phyloP scores from a whole-genome alignment of 257 asterid genomes.

The Rehmannia glutinosa region DNA sequence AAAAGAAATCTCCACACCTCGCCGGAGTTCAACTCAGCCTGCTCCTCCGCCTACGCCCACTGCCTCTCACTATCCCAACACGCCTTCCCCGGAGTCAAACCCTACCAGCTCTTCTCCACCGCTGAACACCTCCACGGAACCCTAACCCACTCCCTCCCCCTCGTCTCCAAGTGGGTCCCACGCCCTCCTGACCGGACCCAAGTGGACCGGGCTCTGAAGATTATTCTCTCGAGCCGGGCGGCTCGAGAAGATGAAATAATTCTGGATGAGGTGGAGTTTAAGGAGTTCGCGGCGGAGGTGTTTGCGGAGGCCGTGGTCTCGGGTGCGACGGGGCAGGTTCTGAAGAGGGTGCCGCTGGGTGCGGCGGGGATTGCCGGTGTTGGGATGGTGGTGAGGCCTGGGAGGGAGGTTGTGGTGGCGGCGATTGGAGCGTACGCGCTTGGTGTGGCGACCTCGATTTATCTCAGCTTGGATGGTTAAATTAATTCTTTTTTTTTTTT shows the following conservation, averaged over 20 bases:
- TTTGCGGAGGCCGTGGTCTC: slow-evolving; percentile 50
- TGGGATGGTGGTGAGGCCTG: slow-evolving; percentile 50
- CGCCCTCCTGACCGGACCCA: slow-evolving; percentile 50
- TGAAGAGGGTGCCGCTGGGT: slow-evolving; percentile 64
- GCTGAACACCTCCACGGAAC: slow-evolving; percentile 53
- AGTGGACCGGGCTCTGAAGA: slow-evolving; percentile 54
- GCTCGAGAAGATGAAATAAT: slow-evolving; percentile 19
- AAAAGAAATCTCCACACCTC: slow-evolving; percentile 36
- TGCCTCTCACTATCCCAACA: slow-evolving; percentile 60
- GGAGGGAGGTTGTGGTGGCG: slow-evolving; percentile 49
- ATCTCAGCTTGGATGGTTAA: slow-evolving; percentile 35
- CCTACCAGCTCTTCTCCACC: slow-evolving; percentile 76
- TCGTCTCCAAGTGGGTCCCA: slow-evolving; percentile 63
- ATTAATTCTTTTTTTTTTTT: background rate
- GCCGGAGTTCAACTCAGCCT: slow-evolving; percentile 60
- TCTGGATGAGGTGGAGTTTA: slow-evolving; percentile 49
- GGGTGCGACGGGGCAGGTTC: slow-evolving; percentile 36
- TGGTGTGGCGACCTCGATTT: slow-evolving; percentile 47
- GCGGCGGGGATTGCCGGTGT: slow-evolving; percentile 65
- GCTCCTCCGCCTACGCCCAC: slow-evolving; percentile 48
- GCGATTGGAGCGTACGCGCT: slow-evolving; percentile 81
- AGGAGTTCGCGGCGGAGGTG: slow-evolving; percentile 48
- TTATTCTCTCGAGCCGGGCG: slow-evolving; percentile 28
- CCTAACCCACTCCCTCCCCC: slow-evolving; percentile 39
- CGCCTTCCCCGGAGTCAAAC: slow-evolving; percentile 73